Conservation (phyloP, 2,329 filamentous ascomycete species). For the Hypoxylon sp. region DNA sequence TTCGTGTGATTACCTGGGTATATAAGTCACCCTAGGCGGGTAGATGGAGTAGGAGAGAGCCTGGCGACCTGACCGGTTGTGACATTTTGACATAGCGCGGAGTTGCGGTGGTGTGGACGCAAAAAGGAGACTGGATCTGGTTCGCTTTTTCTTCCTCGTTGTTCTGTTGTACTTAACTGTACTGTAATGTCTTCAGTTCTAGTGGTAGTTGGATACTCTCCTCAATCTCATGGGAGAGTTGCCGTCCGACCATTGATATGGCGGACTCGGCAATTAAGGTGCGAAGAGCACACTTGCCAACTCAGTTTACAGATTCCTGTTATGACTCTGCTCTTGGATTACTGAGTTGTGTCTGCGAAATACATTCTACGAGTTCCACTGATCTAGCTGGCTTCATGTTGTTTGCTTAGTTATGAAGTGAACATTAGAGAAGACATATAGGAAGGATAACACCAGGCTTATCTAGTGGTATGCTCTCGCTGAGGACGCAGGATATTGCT, state of each 20-base stretch:
- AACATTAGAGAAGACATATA: neutral
- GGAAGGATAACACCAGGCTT: too few relatives aligned
- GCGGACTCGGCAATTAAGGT: conserved; percentile 46
- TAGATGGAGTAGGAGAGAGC: conserved; percentile 22
- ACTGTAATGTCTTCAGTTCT: conserved; percentile 36
- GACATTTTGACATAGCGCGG: conserved; percentile 33
- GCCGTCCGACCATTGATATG: conserved; percentile 33
- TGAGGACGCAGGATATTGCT: too few relatives aligned
- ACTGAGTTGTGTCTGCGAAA: neutral
- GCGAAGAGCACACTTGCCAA: conserved; percentile 48
- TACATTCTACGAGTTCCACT: neutral
- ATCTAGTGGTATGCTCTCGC: neutral
- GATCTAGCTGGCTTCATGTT: neutral
- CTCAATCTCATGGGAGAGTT: conserved; percentile 35
- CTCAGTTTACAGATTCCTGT: conserved; percentile 22
- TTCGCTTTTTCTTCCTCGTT: conserved; percentile 17
- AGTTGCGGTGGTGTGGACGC: conserved; percentile 26
- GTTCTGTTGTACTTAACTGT: conserved; percentile 33
- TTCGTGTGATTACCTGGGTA: conserved; percentile 24
- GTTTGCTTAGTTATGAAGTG: neutral
- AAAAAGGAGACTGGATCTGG: conserved; percentile 31
- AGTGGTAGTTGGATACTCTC: conserved; percentile 45
- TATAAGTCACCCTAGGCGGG: conserved; percentile 24
- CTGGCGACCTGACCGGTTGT: conserved; percentile 12
- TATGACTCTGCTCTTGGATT: conserved; percentile 1